Percentiles rank a stretch among this genome's conserved stretches.
These are phyloP conservation scores for Clonostachys rhizophaga DNA, from an alignment of 2,329 filamentous ascomycete species.

Conservation along the genomic window DNA sequence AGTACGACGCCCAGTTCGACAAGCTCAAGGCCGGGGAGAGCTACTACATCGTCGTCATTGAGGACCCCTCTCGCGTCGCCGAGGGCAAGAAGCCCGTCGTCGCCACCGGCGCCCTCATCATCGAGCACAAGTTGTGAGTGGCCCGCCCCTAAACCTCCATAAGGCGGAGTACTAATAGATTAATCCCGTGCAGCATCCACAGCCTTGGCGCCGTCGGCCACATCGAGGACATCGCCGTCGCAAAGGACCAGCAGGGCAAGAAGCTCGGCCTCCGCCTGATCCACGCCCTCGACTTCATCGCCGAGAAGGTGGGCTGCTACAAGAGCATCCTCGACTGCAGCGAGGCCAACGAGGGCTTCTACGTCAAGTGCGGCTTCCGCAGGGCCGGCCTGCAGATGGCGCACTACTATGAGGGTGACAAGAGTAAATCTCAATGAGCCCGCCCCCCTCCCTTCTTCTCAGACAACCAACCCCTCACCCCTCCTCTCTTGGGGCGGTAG, in stretches of 20 bases:
- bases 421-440: slow-evolving; percentile 32
- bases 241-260: slow-evolving; percentile 94
- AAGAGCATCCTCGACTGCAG: slow-evolving; percentile 97
- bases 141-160: background rate
- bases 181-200: slow-evolving; percentile 56
- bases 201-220: slow-evolving; percentile 81
- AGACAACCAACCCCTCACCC: too few species aligned
- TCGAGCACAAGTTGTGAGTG: slow-evolving; percentile 88
- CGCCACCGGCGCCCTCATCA: slow-evolving; percentile 84
- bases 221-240: slow-evolving; percentile 96
- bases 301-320: slow-evolving; percentile 87
- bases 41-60: slow-evolving; percentile 85
- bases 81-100: slow-evolving; percentile 58
- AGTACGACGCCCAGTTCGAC: slow-evolving; percentile 76
- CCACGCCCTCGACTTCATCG: slow-evolving; percentile 86
- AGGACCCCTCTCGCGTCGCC: slow-evolving; percentile 53
- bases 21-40: slow-evolving; percentile 72
- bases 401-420: slow-evolving; percentile 73
- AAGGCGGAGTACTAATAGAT: background rate
- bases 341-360: slow-evolving; percentile 95
- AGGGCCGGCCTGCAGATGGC: slow-evolving; percentile 94
- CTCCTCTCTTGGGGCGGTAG: too few species aligned
- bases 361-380: slow-evolving; percentile 95
- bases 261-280: slow-evolving; percentile 91
- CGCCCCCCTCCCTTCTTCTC: too few species aligned